A percentile compares a stretch with the other conserved stretches of the same genome.
Conservation (phyloP, 78 protist genomes). For the Speleostelium caveatum region DNA sequence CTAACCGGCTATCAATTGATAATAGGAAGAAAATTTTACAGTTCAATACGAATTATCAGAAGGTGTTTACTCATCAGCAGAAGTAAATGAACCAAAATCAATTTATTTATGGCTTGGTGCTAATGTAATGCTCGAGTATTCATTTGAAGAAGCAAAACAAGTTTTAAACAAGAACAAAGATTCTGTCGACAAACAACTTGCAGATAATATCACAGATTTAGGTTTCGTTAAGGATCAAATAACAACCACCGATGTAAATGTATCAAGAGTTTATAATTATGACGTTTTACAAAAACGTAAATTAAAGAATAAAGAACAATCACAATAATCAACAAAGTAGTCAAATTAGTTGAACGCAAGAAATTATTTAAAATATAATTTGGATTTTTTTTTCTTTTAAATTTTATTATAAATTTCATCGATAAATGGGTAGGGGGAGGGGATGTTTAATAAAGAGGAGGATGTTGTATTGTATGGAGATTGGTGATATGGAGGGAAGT, state of each 20-base stretch:
- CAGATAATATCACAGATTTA: conserved; percentile 70
- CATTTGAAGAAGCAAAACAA: conserved; percentile 84
- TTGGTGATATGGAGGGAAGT: no score
- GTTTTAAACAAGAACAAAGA: conserved; percentile 68
- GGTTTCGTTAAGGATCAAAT: conserved; percentile 87
- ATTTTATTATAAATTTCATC: no score
- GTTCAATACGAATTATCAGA: conserved; percentile 70
- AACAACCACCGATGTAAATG: conserved; percentile 85
- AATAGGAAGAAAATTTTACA: conserved; percentile 30
- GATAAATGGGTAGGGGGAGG: no score
- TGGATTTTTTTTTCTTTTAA: no score
- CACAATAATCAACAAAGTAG: not conserved
- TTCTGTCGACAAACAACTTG: conserved; percentile 60
- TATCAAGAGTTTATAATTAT: conserved; percentile 85
- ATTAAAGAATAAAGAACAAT: conserved; percentile 21
- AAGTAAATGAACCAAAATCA: conserved; percentile 63
- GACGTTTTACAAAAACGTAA: conserved; percentile 82
- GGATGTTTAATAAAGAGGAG: no score
- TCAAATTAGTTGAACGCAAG: not conserved
- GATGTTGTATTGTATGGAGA: no score
- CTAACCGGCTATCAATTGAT: not conserved
- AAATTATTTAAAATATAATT: no score
- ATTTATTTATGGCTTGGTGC: conserved; percentile 91
- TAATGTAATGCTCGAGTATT: conserved; percentile 89
- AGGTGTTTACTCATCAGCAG: conserved; percentile 78